Base-by-base conservation (phyloP, 164 flowering plant genomes). In the Aristolochia contorta region DNA sequence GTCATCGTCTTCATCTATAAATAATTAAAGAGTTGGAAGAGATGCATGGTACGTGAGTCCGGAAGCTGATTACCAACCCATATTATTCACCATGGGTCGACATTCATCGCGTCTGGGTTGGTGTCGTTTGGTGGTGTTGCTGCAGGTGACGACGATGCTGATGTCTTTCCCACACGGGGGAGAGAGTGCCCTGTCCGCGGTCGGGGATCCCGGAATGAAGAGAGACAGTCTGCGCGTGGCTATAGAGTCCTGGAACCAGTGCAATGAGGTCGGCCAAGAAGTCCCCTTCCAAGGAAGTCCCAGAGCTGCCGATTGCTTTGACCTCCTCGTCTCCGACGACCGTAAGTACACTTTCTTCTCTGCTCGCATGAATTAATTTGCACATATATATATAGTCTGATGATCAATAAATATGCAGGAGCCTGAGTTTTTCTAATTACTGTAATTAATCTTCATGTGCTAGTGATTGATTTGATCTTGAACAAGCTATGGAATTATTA, bases 201-300 rank as follows among this genome's bases (percentile, higher is more conserved):
- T 79, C 0, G 85, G 88, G 0, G 88, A 82, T 60, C 83, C 84
- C 0, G 84, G 83, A 12, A 84, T 80, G 89, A 74, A 24, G 65
- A 77, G 79, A 57, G 80, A 80, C 62, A 76, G 73, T 27, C 66
- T 80, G 16, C 65, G 86, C 20, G 63, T 84, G 55, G 90, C 84
- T 0, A 69, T 84, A 3, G 86, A 84, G 65, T 58, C 84, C 16
- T 84, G 90, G 90, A 84, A 84, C 58, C 80, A 77, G 19, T 84
- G 87, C 73, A 84, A 82, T 56, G 85, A 84, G 66, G 90, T 84
- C 58, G 87, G 87, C 1, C 77, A 67, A 46, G 87, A 84, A 72
- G 69, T 60, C 65, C 79, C 81, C n/a, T 13, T 60, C 32, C 77
- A 75, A 78, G 85, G 85, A 14, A 80, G 90, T 59, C 91, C 87